These are phyloP conservation scores for Chlorella sp. DNA, from an alignment of 139 green algal genomes.

Conservation along the genomic window DNA sequence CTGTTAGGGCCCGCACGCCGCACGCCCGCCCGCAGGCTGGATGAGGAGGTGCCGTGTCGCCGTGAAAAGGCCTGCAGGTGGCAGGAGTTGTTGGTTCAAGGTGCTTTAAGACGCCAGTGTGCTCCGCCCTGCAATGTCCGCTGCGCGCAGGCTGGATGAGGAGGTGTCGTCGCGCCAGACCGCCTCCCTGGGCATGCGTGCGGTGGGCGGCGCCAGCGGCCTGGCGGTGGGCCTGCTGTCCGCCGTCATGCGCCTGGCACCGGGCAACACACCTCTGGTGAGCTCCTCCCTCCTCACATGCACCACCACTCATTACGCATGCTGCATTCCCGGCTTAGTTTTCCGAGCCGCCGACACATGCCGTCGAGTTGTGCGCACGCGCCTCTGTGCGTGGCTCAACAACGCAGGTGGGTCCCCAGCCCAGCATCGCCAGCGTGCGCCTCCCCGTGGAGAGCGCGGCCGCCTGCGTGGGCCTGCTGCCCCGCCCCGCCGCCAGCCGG, in stretches of 20 bases:
- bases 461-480: not conserved
- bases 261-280: not conserved
- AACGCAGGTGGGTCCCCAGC: constrained; percentile 36
- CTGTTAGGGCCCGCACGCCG: too few species aligned
- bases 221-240: constrained; percentile 39
- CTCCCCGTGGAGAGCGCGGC: constrained; percentile 22
- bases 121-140: not conserved
- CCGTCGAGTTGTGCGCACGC: too few species aligned
- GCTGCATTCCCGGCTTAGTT: too few species aligned
- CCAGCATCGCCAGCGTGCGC: constrained; percentile 44
- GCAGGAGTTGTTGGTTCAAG: too few species aligned
- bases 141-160: not conserved
- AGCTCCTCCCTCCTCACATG: too few species aligned
- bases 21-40: not conserved
- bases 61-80: too few species aligned
- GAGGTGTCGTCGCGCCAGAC: not conserved
- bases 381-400: too few species aligned
- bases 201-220: too few species aligned
- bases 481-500: not conserved
- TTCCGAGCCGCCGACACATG: too few species aligned
- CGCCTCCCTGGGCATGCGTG: not conserved
- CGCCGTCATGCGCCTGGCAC: constrained; percentile 29
- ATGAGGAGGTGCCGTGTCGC: not conserved
- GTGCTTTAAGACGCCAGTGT: too few species aligned
- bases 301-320: too few species aligned